Base-by-base conservation (phyloP, 208 protist species). In the Trypanosoma boissoni region DNA sequence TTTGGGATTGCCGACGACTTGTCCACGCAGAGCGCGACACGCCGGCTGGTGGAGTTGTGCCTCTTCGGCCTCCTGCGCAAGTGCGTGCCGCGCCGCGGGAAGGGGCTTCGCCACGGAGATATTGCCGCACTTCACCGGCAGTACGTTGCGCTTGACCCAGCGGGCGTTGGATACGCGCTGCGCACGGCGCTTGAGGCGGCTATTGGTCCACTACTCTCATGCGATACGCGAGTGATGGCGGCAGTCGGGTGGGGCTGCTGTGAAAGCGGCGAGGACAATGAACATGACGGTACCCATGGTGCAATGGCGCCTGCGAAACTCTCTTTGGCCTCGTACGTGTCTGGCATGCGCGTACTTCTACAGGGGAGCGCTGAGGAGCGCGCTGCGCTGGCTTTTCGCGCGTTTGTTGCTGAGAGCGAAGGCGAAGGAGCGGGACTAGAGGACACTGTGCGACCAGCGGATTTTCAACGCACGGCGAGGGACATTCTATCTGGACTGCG, bases 401-500 rank as follows among this genome's bases (percentile, higher is more conserved):
- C 48, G 26, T 64, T 64, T 49, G 58, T 45, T 28, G 58, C 48
- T 31, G 28, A 20, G 9, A 26, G 46, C 14, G 9, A 50, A 4
- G 26, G 24, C 29, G 5, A 36, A 27, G n/a, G 21, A 37, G 31
- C 0, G 10, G 32, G 31, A 20, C n/a, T 14, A 50, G 12, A 32
- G 26, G 37, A 42, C 10, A 27, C 7, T 28, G 37, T 64, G 18
- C 31, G 34, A 0, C 24, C 29, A 7, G 37, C 12, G 3, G 58
- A 64, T 48, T 64, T 64, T 56, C 16, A 57, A 10, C 18, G 43
- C 0, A 57, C 49, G 26, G 36, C 39, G 8, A 45, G 37, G 23
- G 58, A 64, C 41, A 57, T 64, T 57, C 36, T 54, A 3, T 43
- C 27, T n/a, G 49, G 58, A 9, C 37, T 64, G 16, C 26, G 48